A percentile compares a stretch with the other conserved stretches of the same genome.
phyloP scores from a whole-genome alignment of 176 grass and related monocot genomes.

The Otatea glauca region DNA sequence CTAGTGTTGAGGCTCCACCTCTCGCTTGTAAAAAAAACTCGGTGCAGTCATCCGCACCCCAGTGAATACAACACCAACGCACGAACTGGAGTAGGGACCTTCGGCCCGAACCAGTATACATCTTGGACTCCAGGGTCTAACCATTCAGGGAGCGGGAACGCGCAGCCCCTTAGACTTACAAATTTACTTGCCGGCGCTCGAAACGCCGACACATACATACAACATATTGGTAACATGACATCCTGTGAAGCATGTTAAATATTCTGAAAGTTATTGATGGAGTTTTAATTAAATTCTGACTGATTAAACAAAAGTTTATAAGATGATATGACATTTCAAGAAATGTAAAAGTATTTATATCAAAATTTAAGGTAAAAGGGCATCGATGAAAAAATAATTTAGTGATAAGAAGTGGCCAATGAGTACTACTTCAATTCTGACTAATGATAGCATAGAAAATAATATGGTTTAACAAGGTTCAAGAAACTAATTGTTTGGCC shows the following conservation, averaged over 20 bases:
- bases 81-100: too few relatives aligned
- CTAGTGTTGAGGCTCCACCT: too few relatives aligned
- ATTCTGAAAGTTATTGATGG: not conserved
- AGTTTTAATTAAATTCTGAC: not conserved
- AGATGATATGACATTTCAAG: not conserved
- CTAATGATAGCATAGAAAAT: conserved; percentile 34
- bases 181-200: too few relatives aligned
- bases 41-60: too few relatives aligned
- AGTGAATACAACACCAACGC: too few relatives aligned
- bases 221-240: not conserved
- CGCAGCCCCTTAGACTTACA: too few relatives aligned
- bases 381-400: conserved; percentile 12
- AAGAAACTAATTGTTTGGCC: conserved; percentile 72
- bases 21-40: too few relatives aligned
- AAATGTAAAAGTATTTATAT: conserved; percentile 8
- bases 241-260: not conserved
- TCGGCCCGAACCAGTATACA: too few relatives aligned
- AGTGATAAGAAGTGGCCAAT: not conserved
- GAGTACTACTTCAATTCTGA: conserved; percentile 23
- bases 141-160: too few relatives aligned
- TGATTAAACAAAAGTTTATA: not conserved
- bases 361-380: not conserved
- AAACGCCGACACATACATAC: too few relatives aligned
- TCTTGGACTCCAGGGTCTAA: too few relatives aligned
- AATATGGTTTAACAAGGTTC: conserved; percentile 32